Base-by-base conservation (phyloP, 2,329 filamentous ascomycete species). In the Penicillium brevicompactum region DNA sequence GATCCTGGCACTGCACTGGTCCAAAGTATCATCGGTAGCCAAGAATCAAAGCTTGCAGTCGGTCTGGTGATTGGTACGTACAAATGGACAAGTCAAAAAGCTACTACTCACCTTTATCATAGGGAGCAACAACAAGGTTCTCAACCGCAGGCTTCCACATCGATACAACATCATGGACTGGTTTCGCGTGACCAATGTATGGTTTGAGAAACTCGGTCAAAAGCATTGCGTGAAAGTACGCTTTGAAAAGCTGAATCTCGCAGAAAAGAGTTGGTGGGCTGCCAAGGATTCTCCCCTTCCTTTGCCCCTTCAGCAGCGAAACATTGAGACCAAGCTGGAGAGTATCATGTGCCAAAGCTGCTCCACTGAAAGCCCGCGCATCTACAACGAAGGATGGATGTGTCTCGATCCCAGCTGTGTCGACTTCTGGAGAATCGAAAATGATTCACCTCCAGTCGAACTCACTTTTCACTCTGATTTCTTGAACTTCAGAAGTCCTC, bases 111-210 rank as follows among this genome's bases (percentile, higher is more conserved):
- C 30, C 71, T 73, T 38, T 56, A 66, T 31, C 4, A 5, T 41
- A 80, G 86, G 87, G 1, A 69, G 80, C 14, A 69, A 80, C 50
- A 83, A 86, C 58, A 67, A 69, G 3, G 67, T 78, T 21, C 76
- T 81, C 16, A 76, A 78, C 0, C 79, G 78, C 1, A 73, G 77
- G 24, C 74, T 87, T 7, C 81, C 82, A 0, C 78, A 87, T 54
- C 74, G 80, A 1, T 91, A 86, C 63, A 85, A 82, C 52, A 84
- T 91, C 0, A 76, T 92, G 41, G 87, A 79, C n/a, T 86, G 80
- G 69, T 92, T 90, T 67, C 83, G 86, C 46, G 76, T 89, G 11
- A 88, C 87, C 0, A 76, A 87, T 46, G 76, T 91, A 0, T 92
- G 89, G 89, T 77, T 73, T 10, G 89, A 92, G 62, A 80, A 78